Evolutionary conservation across 495 filamentous ascomycete genomes (phyloP), one percentile per base, ranked within the genome.

Genomic region (Bacidia rubella): DNA sequence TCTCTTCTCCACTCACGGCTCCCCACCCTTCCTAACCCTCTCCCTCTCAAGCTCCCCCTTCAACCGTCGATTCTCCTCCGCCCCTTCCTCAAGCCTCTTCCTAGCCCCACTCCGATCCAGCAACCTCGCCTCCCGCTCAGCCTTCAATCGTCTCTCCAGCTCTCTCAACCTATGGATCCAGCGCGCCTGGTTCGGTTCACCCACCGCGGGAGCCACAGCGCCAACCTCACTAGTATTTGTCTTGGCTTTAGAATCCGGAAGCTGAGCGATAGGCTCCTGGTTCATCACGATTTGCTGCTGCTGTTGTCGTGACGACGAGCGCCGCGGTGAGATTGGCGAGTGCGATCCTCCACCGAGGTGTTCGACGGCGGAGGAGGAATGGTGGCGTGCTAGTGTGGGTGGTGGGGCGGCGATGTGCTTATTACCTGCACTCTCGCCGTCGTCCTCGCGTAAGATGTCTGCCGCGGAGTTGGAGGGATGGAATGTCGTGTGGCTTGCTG

Each of bases 131-230:
- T 96, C 92, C 10, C 92, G 70, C 65, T 98, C 92, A 19, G 82
- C 80, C 60, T 95, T 95, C 24, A 98, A 72, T 57, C 90, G 77
- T 61, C 81, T 77, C 73, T 98, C 93, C 40, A 97, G 65, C 57
- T 96, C 89, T 48, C 83, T 76, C 17, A 98, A 68, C 19, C 93
- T 71, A 43, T 93, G 76, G 58, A 89, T 80, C 87, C 86, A 97
- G 60, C 67, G 59, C 46, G 66, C 66, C 1, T 66, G 56, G 29
- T 61, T 63, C 5, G 62, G 65, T 12, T 66, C 56, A 38, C 69
- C 57, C 20, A 67, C 58, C 15, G 43, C 41, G 7, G 5, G 29
- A 15, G 49, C 32, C n/a, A 66, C 64, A 49, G 21, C 67, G 62
- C 0, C 25, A 17, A n/a, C n/a, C 12, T 26, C 25, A 23, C 19